phyloP scores from a whole-genome alignment of 768 basidiomycete species.

The Amanita rimosa region DNA sequence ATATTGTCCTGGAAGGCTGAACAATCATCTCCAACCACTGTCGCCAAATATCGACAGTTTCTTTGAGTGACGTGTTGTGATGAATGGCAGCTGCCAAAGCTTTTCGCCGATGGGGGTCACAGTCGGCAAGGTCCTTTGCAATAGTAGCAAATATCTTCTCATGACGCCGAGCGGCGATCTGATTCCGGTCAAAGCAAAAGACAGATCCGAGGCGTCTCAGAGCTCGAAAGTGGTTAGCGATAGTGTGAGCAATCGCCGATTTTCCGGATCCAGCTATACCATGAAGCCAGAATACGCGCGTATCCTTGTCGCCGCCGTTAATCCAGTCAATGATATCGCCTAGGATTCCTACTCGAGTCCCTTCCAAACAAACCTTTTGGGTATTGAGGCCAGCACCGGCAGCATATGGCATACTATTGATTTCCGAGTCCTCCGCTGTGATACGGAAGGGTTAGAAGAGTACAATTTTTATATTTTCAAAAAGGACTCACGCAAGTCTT shows the following conservation, averaged over 20 bases:
- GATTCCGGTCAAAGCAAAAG: too few relatives aligned
- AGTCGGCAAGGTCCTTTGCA: too few relatives aligned
- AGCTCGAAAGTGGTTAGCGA: too few relatives aligned
- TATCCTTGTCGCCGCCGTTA: background rate
- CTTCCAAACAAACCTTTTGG: slow-evolving; percentile 11
- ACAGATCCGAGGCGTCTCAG: too few relatives aligned
- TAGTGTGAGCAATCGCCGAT: too few relatives aligned
- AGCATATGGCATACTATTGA: background rate
- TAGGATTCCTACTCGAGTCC: slow-evolving; percentile 15
- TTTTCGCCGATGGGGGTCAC: too few relatives aligned
- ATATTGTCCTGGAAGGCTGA: background rate
- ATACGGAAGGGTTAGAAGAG: background rate
- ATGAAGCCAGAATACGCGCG: background rate
- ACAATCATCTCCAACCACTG: background rate
- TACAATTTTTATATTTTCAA: background rate
- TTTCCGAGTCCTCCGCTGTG: too few relatives aligned
- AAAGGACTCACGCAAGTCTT: background rate
- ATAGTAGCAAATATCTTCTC: too few relatives aligned
- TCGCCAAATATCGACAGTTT: background rate
- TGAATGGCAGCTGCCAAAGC: too few relatives aligned
- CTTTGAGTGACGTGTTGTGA: background rate
- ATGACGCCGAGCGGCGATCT: too few relatives aligned
- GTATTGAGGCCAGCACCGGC: background rate
- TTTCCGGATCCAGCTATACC: background rate
- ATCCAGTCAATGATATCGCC: slow-evolving; percentile 16